A percentile compares a stretch with the other conserved stretches of the same genome.
Evolutionary conservation across 2,329 filamentous ascomycete species (phyloP).

Genomic region (Ceratocystis harringtonii): DNA sequence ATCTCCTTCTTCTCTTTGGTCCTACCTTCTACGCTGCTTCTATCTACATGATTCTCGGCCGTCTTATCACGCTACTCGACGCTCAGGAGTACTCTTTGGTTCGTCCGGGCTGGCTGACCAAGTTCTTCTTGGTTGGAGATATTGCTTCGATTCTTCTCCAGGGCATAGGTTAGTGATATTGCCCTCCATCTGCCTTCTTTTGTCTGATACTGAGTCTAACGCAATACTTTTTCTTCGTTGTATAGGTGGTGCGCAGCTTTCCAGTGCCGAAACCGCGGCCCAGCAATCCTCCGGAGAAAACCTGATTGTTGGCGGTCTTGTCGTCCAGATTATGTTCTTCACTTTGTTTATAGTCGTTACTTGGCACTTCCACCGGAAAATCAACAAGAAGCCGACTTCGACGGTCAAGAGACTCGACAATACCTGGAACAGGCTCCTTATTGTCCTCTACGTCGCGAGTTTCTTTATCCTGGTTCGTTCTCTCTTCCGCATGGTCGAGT

Average conservation of each 20-base stretch:
- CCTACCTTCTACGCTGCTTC: slow-evolving; percentile 35
- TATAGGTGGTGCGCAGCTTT: slow-evolving; percentile 33
- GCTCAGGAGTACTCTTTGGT: slow-evolving; percentile 25
- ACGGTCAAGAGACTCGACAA: slow-evolving; percentile 18
- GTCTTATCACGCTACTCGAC: slow-evolving; percentile 28
- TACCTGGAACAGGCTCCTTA: slow-evolving; percentile 24
- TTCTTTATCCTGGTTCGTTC: slow-evolving; percentile 32
- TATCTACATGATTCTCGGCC: slow-evolving; percentile 36
- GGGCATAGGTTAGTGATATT: not conserved
- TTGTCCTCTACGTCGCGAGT: slow-evolving; percentile 24
- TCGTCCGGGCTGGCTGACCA: slow-evolving; percentile 32
- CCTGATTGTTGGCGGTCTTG: slow-evolving; percentile 36
- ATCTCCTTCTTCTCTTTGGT: slow-evolving; percentile 31
- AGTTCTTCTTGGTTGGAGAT: slow-evolving; percentile 40
- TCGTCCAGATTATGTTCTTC: slow-evolving; percentile 40
- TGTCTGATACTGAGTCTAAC: slow-evolving; percentile 16
- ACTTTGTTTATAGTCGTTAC: slow-evolving; percentile 35
- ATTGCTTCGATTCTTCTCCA: slow-evolving; percentile 24
- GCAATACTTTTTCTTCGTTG: slow-evolving; percentile 31
- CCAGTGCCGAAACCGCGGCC: not conserved
- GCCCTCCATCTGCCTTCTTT: not conserved
- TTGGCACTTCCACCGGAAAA: slow-evolving; percentile 29
- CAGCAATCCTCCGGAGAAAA: slow-evolving; percentile 26
- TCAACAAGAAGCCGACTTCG: slow-evolving; percentile 18
- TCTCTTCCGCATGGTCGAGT: slow-evolving; percentile 35